phyloP scores from a whole-genome alignment of 208 protist genomes.

The Crithidia sp. region DNA sequence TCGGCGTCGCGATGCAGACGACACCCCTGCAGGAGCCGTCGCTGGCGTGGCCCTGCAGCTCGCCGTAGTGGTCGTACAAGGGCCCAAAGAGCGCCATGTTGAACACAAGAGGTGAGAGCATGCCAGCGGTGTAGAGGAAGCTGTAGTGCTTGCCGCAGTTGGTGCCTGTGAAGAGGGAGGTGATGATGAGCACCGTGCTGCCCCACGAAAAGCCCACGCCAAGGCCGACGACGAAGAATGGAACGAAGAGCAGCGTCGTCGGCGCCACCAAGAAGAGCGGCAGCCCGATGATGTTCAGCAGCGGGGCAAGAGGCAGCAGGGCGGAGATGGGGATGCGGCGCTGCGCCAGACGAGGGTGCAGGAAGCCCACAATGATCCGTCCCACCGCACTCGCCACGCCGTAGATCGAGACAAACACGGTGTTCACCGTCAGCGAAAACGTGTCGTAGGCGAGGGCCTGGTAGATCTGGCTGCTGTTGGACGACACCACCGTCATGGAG shows the following conservation, averaged over 20 bases:
- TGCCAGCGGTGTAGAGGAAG: conserved; percentile 82
- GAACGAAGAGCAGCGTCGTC: conserved; percentile 46
- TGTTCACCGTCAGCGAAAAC: conserved; percentile 74
- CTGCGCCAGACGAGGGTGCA: conserved; percentile 53
- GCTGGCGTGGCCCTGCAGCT: conserved; percentile 35
- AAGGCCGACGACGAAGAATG: conserved; percentile 78
- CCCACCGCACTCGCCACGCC: conserved; percentile 80
- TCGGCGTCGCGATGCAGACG: conserved; percentile 59
- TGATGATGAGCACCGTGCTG: conserved; percentile 74
- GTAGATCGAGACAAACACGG: conserved; percentile 80
- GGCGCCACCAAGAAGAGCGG: conserved; percentile 61
- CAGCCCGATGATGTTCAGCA: conserved; percentile 70
- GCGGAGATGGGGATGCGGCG: conserved; percentile 40
- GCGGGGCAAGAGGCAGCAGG: conserved; percentile 55
- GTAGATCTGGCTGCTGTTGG: conserved; percentile 84
- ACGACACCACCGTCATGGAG: conserved; percentile 74
- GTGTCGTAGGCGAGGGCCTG: conserved; percentile 57
- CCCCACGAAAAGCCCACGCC: conserved; percentile 83
- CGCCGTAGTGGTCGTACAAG: conserved; percentile 70
- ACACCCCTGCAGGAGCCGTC: conserved; percentile 51
- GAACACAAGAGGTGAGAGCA: conserved; percentile 81
- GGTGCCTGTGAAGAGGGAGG: conserved; percentile 53
- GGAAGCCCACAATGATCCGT: conserved; percentile 63
- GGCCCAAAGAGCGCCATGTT: conserved; percentile 79
- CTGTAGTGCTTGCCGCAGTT: conserved; percentile 89